Conservation (phyloP, 345 rosid species). For the Syzygium jambos region DNA sequence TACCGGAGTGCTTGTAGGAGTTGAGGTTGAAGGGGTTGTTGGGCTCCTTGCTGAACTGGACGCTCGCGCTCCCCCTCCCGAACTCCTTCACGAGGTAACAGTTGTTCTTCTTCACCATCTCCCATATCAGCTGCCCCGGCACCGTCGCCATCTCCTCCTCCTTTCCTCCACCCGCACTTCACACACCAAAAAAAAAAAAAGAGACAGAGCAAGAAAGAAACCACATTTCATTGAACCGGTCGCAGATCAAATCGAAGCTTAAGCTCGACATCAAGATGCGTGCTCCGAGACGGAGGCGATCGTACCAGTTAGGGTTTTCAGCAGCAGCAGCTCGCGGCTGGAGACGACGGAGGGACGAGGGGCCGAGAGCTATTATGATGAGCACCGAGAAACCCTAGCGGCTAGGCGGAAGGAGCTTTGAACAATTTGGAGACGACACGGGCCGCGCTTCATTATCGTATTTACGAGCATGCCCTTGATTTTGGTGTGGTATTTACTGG, state of each 20-base stretch:
- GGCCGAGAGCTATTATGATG: background rate
- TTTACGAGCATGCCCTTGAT: background rate
- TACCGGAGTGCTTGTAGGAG: conserved; percentile 55
- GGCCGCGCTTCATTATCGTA: background rate
- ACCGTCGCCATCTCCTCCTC: conserved; percentile 36
- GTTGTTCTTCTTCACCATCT: conserved; percentile 46
- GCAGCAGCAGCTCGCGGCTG: background rate
- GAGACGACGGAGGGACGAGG: background rate
- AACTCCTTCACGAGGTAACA: conserved; percentile 37
- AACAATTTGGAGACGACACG: background rate
- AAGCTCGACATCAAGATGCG: background rate
- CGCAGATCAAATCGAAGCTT: background rate
- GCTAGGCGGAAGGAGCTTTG: background rate
- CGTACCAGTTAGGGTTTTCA: background rate
- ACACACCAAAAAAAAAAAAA: background rate
- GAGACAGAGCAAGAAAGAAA: background rate
- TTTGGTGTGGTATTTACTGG: background rate
- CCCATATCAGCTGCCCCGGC: conserved; percentile 46
- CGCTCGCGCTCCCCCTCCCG: conserved; percentile 31
- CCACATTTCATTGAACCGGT: background rate
- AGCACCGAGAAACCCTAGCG: background rate
- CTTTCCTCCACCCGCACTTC: background rate
- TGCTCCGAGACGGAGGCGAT: background rate
- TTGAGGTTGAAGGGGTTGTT: conserved; percentile 51
- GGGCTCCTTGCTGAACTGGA: conserved; percentile 46